These are phyloP conservation scores for Podaxis sp. DNA, from an alignment of 768 basidiomycete genomes.

Conservation along the genomic window DNA sequence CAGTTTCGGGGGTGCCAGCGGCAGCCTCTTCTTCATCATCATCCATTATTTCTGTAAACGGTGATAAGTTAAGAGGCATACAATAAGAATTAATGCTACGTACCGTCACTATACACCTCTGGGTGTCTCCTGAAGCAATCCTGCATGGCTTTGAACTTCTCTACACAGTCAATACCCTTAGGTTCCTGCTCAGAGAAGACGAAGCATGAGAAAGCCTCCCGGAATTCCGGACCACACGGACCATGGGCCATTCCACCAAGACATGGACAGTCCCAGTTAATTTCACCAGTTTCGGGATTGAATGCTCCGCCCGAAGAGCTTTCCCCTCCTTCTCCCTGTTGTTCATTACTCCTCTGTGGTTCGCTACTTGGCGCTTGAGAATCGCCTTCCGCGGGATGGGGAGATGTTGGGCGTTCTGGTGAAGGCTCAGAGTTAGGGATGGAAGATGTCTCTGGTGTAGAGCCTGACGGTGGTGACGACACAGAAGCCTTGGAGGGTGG, in stretches of 20 bases:
- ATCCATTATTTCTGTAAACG: slow-evolving; percentile 59
- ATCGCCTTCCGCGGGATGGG: neutral
- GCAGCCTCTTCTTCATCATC: slow-evolving; percentile 58
- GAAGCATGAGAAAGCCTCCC: slow-evolving; percentile 96
- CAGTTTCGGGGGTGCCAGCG: neutral
- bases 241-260: slow-evolving; percentile 99
- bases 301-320: slow-evolving; percentile 55
- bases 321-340: slow-evolving; percentile 19
- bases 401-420: slow-evolving; percentile 14
- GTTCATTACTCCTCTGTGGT: neutral
- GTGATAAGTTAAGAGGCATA: slow-evolving; percentile 10
- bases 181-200: slow-evolving; percentile 92
- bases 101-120: slow-evolving; percentile 93
- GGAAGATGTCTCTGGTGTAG: slow-evolving; percentile 17
- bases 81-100: slow-evolving; percentile 26
- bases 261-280: slow-evolving; percentile 99
- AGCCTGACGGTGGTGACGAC: slow-evolving; percentile 20
- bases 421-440: slow-evolving; percentile 17
- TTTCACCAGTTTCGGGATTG: slow-evolving; percentile 97
- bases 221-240: slow-evolving; percentile 91
- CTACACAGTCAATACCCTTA: slow-evolving; percentile 97
- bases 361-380: neutral
- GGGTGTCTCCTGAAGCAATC: slow-evolving; percentile 96
- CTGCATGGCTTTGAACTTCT: slow-evolving; percentile 98
- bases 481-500: slow-evolving; percentile 10